Conservation (phyloP, 805 yeast species). For the Spathaspora girioi region DNA sequence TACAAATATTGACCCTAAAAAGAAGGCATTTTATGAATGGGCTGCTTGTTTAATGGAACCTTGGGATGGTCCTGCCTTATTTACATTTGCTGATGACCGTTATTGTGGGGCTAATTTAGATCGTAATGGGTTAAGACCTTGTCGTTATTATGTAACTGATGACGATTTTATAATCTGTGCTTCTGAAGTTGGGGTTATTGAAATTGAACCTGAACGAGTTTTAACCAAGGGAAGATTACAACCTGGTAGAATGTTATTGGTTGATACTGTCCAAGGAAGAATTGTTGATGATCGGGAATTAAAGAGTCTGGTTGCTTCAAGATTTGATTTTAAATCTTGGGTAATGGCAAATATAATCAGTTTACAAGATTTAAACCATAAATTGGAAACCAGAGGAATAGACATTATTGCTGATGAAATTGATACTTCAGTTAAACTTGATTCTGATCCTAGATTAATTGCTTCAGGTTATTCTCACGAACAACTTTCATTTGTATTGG, state of each 20-base stretch:
- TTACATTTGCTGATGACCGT: constrained; percentile 95
- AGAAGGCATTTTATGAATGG: constrained; percentile 97
- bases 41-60: constrained; percentile 99
- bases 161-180: constrained; percentile 97
- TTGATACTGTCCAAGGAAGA: constrained; percentile 89
- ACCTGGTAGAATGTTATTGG: constrained; percentile 94
- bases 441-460: constrained; percentile 75
- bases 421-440: constrained; percentile 45
- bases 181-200: constrained; percentile 96
- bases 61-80: constrained; percentile 99
- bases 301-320: constrained; percentile 71
- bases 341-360: constrained; percentile 79
- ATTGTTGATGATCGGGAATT: constrained; percentile 91
- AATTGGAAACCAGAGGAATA: constrained; percentile 44
- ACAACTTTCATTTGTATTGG: constrained; percentile 76
- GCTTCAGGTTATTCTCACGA: constrained; percentile 96
- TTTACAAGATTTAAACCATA: constrained; percentile 67
- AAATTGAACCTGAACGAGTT: constrained; percentile 76
- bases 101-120: constrained; percentile 98
- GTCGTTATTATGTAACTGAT: constrained; percentile 92
- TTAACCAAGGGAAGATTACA: constrained; percentile 90
- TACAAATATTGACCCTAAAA: constrained; percentile 79
- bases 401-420: constrained; percentile 22
- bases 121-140: constrained; percentile 96
- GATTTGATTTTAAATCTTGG: constrained; percentile 94